Evolutionary conservation across 2,329 filamentous ascomycete genomes (phyloP).

Genomic region (Pyrenophora teres): DNA sequence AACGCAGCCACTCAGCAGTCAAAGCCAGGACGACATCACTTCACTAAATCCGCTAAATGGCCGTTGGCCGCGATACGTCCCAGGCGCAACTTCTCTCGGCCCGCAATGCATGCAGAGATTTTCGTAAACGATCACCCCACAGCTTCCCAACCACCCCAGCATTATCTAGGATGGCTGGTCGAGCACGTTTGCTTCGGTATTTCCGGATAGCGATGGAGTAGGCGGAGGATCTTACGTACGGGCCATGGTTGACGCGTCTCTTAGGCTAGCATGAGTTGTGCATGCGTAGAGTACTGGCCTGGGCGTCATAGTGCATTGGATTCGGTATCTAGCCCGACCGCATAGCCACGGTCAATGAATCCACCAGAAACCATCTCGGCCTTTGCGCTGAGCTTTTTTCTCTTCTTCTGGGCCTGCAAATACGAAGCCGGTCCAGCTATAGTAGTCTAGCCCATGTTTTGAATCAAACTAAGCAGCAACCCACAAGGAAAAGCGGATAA

Average conservation of each 20-base stretch:
- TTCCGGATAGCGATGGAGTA: conserved; percentile 19
- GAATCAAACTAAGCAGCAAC: conserved; percentile 1
- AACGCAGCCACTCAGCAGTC: conserved; percentile 13
- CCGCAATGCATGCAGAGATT: conserved; percentile 32
- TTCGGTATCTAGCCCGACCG: conserved; percentile 20
- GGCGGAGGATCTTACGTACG: conserved; percentile 12
- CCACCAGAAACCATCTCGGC: conserved; percentile 16
- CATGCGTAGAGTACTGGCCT: conserved; percentile 8
- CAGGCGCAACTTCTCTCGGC: conserved; percentile 24
- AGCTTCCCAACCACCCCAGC: conserved; percentile 17
- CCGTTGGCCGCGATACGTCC: conserved; percentile 11
- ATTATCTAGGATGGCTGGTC: conserved; percentile 17
- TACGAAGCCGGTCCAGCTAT: conserved; percentile 3
- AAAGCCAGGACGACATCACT: conserved; percentile 3
- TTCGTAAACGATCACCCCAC: conserved; percentile 22
- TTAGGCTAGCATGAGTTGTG: conserved; percentile 10
- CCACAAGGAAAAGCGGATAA: conserved; percentile 4
- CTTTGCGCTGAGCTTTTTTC: conserved; percentile 6
- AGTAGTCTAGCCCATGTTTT: background rate
- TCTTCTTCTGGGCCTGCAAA: conserved; percentile 2
- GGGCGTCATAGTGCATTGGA: conserved; percentile 19
- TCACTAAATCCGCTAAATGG: conserved; percentile 5
- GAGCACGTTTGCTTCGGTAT: conserved; percentile 18
- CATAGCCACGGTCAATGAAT: conserved; percentile 7
- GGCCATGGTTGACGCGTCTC: conserved; percentile 25